phyloP scores from a whole-genome alignment of 257 asterid species.

The Plantago ovata region DNA sequence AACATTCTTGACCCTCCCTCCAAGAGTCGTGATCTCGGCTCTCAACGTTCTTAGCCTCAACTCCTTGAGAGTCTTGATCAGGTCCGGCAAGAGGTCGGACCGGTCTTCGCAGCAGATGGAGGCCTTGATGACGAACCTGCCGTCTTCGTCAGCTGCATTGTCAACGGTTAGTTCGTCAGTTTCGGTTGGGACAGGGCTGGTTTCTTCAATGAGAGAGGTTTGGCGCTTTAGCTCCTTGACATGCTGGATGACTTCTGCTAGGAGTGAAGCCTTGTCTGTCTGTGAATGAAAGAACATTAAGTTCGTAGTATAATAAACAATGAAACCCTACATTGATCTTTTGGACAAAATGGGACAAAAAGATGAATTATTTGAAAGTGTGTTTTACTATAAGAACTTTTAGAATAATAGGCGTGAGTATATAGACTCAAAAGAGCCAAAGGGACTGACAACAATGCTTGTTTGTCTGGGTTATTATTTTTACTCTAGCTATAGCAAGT shows the following conservation, averaged over 20 bases:
- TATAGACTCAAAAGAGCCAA: not conserved
- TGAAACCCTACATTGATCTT: not conserved
- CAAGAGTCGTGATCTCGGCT: conserved; percentile 61
- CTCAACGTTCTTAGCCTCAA: conserved; percentile 38
- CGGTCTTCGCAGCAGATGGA: conserved; percentile 67
- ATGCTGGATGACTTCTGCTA: conserved; percentile 62
- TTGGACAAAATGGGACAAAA: not conserved
- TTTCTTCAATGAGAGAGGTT: conserved; percentile 38
- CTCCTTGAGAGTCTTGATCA: conserved; percentile 46
- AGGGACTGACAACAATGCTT: conserved; percentile 44
- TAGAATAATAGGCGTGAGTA: conserved; percentile 12
- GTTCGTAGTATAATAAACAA: not conserved
- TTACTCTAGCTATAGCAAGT: not conserved
- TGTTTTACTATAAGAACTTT: conserved; percentile 15
- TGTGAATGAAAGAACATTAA: conserved; percentile 10
- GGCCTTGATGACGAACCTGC: conserved; percentile 40
- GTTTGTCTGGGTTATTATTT: conserved; percentile 41
- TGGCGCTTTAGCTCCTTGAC: conserved; percentile 63
- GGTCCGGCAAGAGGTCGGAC: conserved; percentile 49
- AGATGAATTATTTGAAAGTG: conserved; percentile 20
- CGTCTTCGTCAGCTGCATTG: conserved; percentile 34
- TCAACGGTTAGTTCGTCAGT: conserved; percentile 41
- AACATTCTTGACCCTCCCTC: conserved; percentile 57
- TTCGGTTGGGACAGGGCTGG: conserved; percentile 51
- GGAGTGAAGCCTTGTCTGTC: conserved; percentile 65